Conservation (phyloP, 208 protist species). For the Wallacemonas collosoma region DNA sequence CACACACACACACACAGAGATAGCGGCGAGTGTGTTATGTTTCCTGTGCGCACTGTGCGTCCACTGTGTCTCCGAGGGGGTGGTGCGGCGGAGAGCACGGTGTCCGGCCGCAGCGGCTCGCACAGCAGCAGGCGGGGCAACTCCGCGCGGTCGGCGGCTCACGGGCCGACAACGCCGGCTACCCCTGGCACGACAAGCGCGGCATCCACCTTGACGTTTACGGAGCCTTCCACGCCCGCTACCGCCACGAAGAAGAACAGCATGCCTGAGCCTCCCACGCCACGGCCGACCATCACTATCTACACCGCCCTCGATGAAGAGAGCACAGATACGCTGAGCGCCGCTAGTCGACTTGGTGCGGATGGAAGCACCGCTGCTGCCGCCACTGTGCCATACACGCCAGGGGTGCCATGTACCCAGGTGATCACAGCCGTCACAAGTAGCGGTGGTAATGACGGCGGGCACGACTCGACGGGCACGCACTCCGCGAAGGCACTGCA, state of each 20-base stretch:
- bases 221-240: not conserved
- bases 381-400: not conserved
- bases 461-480: no score
- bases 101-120: not conserved
- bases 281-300: slow-evolving; percentile 45
- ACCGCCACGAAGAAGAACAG: not conserved
- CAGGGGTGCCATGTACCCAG: no score
- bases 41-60: not conserved
- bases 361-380: not conserved
- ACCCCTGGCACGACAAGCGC: not conserved
- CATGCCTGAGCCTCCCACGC: slow-evolving; percentile 7
- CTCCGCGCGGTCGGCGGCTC: not conserved
- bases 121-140: not conserved
- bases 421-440: no score
- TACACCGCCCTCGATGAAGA: slow-evolving; percentile 43
- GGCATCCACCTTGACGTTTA: not conserved
- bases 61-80: not conserved
- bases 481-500: slow-evolving; percentile 1
- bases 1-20: no score
- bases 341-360: not conserved
- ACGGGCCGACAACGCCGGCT: not conserved
- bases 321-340: slow-evolving; percentile 3
- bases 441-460: no score
- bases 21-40: not conserved
- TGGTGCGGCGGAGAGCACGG: slow-evolving; percentile 6